Evolutionary conservation across 257 asterid genomes (phyloP), one percentile per base, ranked within the genome.

Genomic region (Solanum paucissectum): DNA sequence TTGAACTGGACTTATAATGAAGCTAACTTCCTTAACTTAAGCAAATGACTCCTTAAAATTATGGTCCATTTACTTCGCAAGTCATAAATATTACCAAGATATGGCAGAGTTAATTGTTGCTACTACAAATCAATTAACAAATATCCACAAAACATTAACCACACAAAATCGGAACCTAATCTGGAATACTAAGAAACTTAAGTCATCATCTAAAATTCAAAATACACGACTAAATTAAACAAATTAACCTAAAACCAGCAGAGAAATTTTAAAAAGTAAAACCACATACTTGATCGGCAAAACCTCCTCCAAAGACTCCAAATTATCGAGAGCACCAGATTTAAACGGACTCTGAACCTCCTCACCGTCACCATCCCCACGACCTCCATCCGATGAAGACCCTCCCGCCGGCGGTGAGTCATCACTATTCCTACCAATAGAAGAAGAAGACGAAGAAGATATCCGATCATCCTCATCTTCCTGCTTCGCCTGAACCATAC

Each of bases 271-370:
- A 75, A 52, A 55, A 42, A 23, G 27, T 13, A 44, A 69, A 88
- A 13, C 20, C 7, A 87, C 94, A 46, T 36, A 74, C 82, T 74
- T 92, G 2, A 88, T 86, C 16, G 92, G 94, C 88, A 92, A 88
- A 36, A 89, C 94, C 85, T 89, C 94, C 92, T 92, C 94, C 12
- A 92, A 87, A 12, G 91, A 90, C 77, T 92, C 93, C 91, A 92
- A 77, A 21, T 73, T 87, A 18, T 89, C 90, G 44, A 91, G 18
- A 71, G 84, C 89, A 18, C 90, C 92, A 29, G 87, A 86, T 87
- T 90, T 91, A 49, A 46, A 88, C 85, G 87, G 46, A 68, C 94
- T 92, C 90, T 90, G 91, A 74, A 92, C 93, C 88, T 92, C 93
- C 85, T 90, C 93, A 5, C 79, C 86, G 9, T 85, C 92, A 8